A percentile compares a stretch with the other conserved stretches of the same genome.
phyloP scores from a whole-genome alignment of 2,329 filamentous ascomycete species.

The Calonectria pseudoturangicola region DNA sequence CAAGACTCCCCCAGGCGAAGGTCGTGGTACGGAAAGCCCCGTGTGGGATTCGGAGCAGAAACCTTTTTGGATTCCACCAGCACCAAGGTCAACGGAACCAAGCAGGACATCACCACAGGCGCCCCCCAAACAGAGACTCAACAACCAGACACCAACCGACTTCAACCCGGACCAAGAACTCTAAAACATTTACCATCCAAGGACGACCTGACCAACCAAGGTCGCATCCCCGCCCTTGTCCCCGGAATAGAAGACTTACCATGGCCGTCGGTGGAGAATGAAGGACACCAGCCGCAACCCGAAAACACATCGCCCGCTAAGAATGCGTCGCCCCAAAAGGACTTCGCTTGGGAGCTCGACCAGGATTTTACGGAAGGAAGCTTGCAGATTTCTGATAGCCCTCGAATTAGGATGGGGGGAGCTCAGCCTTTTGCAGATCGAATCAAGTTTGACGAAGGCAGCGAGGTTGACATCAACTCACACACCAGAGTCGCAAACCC shows the following conservation, averaged over 20 bases:
- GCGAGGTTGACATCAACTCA: constrained; percentile 56
- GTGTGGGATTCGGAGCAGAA: constrained; percentile 47
- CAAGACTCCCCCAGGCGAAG: constrained; percentile 49
- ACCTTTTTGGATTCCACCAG: constrained; percentile 36
- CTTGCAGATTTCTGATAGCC: constrained; percentile 73
- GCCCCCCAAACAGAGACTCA: constrained; percentile 30
- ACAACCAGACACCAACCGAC: constrained; percentile 6
- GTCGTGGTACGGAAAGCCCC: constrained; percentile 52
- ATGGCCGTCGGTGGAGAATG: constrained; percentile 59
- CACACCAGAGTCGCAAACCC: constrained; percentile 54
- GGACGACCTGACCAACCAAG: constrained; percentile 53
- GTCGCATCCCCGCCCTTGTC: constrained; percentile 61
- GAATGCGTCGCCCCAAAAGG: constrained; percentile 68
- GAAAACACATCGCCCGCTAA: constrained; percentile 19
- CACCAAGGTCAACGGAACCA: constrained; percentile 36
- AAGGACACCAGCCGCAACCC: constrained; percentile 27
- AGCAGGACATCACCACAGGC: constrained; percentile 32
- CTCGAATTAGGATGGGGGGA: constrained; percentile 66
- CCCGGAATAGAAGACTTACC: constrained; percentile 63
- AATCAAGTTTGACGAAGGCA: constrained; percentile 57
- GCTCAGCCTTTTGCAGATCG: constrained; percentile 61
- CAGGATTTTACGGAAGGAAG: constrained; percentile 75
- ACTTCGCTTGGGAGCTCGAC: constrained; percentile 74
- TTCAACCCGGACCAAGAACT: constrained; percentile 38
- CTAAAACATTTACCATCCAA: constrained; percentile 49